Evolutionary conservation across 2,329 filamentous ascomycete genomes (phyloP).

Genomic region (Fusarium veterinarium): DNA sequence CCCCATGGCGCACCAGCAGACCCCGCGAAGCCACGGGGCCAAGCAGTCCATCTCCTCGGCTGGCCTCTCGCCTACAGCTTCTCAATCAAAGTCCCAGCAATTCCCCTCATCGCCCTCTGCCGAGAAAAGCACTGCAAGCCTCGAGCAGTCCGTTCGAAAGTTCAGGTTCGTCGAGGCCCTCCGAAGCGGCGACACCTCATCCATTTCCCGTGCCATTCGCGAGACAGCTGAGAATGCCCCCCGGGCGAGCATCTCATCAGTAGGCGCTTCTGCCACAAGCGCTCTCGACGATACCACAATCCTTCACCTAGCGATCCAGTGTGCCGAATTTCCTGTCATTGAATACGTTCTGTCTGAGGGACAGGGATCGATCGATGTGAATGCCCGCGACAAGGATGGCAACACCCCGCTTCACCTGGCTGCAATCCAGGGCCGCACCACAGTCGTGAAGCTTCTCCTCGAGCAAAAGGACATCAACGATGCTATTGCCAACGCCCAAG

Average conservation of each 20-base stretch:
- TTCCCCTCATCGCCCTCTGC: conserved; percentile 47
- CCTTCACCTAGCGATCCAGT: conserved; percentile 93
- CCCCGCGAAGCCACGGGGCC: conserved; percentile 57
- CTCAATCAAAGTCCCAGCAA: conserved; percentile 29
- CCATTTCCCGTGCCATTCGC: conserved; percentile 86
- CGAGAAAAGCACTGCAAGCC: conserved; percentile 63
- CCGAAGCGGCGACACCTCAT: conserved; percentile 88
- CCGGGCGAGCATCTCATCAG: conserved; percentile 68
- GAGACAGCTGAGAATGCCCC: conserved; percentile 67
- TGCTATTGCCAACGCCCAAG: conserved; percentile 83
- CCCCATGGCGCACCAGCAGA: conserved; percentile 51
- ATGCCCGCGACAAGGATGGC: conserved; percentile 90
- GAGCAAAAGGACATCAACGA: conserved; percentile 90
- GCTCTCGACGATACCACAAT: conserved; percentile 85
- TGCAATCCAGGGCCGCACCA: conserved; percentile 80
- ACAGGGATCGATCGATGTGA: conserved; percentile 78
- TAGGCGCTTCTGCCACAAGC: conserved; percentile 55
- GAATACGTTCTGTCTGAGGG: conserved; percentile 92
- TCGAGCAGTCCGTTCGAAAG: conserved; percentile 94
- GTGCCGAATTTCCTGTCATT: conserved; percentile 90
- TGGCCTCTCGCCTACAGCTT: conserved; percentile 57
- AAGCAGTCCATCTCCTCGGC: conserved; percentile 59
- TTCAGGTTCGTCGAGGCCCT: conserved; percentile 95
- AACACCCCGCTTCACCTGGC: conserved; percentile 94
- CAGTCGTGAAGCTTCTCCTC: conserved; percentile 85